phyloP scores from a whole-genome alignment of 1,284 basidiomycete species.

The Leccinum laetum region DNA sequence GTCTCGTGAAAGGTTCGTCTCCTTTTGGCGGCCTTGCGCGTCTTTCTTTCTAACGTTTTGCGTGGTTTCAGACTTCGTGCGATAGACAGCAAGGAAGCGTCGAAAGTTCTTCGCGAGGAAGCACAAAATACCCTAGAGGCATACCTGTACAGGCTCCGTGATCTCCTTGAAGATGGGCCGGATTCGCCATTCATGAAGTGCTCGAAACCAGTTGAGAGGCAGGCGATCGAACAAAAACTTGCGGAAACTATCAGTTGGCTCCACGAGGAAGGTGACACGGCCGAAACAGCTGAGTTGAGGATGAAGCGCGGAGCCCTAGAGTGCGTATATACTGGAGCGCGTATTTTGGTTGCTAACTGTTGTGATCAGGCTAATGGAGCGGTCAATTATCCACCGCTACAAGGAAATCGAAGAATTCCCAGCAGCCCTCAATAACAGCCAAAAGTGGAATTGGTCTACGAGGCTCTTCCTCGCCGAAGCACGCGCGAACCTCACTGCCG shows the following conservation, averaged over 20 bases:
- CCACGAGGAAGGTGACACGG: conserved; percentile 82
- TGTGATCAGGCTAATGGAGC: conserved; percentile 66
- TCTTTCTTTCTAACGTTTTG: conserved; percentile 2
- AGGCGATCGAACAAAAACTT: conserved; percentile 61
- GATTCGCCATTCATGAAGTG: conserved; percentile 79
- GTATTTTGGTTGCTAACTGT: conserved; percentile 7
- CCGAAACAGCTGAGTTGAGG: conserved; percentile 72
- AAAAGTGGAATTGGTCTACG: conserved; percentile 81
- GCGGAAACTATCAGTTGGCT: conserved; percentile 83
- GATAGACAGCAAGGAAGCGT: conserved; percentile 76
- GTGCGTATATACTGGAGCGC: conserved; percentile 45
- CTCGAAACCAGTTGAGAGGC: conserved; percentile 73
- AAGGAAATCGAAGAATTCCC: conserved; percentile 82
- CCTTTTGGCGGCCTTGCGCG: background rate
- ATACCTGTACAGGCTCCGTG: conserved; percentile 89
- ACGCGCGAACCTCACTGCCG: conserved; percentile 64
- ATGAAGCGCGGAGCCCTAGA: conserved; percentile 79
- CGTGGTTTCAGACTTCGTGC: conserved; percentile 63
- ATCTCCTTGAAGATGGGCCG: conserved; percentile 70
- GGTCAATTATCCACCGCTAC: conserved; percentile 84
- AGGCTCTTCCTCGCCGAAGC: conserved; percentile 84
- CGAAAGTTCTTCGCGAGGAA: conserved; percentile 84
- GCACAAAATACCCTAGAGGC: conserved; percentile 91
- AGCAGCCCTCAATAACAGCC: conserved; percentile 72
- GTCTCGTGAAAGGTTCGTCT: conserved; percentile 55